Evolutionary conservation across 257 asterid genomes (phyloP).

Genomic region (Agastache rugosa): DNA sequence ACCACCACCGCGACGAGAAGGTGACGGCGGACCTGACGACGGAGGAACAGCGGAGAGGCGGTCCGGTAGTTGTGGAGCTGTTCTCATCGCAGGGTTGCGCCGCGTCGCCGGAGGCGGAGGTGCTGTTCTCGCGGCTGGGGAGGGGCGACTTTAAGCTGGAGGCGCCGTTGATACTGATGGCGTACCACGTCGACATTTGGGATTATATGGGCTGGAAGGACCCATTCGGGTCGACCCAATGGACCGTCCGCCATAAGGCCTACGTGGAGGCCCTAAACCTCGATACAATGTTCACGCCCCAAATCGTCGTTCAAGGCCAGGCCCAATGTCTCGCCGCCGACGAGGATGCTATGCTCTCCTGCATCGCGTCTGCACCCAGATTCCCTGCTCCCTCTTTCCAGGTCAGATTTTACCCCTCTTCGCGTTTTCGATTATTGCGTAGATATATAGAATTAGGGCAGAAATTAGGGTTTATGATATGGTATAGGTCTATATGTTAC

Average conservation of each 20-base stretch:
- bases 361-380: slow-evolving; percentile 63
- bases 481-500: too few species aligned
- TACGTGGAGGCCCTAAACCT: slow-evolving; percentile 73
- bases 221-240: slow-evolving; percentile 74
- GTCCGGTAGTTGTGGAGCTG: slow-evolving; percentile 81
- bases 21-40: slow-evolving; percentile 59
- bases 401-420: slow-evolving; percentile 40
- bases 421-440: too few species aligned
- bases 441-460: too few species aligned
- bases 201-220: slow-evolving; percentile 96
- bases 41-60: slow-evolving; percentile 68
- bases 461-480: too few species aligned
- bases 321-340: slow-evolving; percentile 70
- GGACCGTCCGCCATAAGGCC: slow-evolving; percentile 93
- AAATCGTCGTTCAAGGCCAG: slow-evolving; percentile 74
- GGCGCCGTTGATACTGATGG: slow-evolving; percentile 68
- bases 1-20: slow-evolving; percentile 27
- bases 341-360: slow-evolving; percentile 55
- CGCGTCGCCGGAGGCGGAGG: slow-evolving; percentile 88
- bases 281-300: slow-evolving; percentile 83
- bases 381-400: slow-evolving; percentile 71
- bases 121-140: slow-evolving; percentile 79
- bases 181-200: slow-evolving; percentile 90
- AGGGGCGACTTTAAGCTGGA: slow-evolving; percentile 81
- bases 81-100: slow-evolving; percentile 97